These are phyloP conservation scores for Conticribra weissflogii DNA, from an alignment of 108 stramenopile species.

Conservation along the genomic window DNA sequence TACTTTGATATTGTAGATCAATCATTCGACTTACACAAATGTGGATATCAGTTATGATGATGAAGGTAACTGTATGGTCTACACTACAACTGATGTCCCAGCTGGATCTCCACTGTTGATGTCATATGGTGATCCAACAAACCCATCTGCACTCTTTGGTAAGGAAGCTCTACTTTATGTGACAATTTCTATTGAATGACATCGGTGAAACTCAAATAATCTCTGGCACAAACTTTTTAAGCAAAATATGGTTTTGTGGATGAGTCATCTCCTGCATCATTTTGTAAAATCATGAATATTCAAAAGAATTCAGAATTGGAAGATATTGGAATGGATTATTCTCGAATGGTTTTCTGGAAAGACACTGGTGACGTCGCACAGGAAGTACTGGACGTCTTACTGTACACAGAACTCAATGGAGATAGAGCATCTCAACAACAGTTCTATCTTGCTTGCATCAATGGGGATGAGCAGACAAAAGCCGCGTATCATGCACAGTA, in stretches of 20 bases:
- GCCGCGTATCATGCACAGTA: conserved; percentile 55
- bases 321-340: conserved; percentile 62
- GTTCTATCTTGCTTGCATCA: conserved; percentile 60
- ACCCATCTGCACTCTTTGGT: conserved; percentile 59
- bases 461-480: conserved; percentile 57
- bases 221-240: not conserved
- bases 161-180: not conserved
- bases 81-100: conserved; percentile 51
- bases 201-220: too few relatives aligned
- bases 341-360: conserved; percentile 65
- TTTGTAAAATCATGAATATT: conserved; percentile 69
- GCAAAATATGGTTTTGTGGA: conserved; percentile 71
- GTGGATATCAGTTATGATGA: conserved; percentile 57
- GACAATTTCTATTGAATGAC: too few relatives aligned
- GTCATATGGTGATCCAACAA: conserved; percentile 57
- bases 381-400: conserved; percentile 65
- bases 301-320: conserved; percentile 48
- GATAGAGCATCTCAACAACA: conserved; percentile 24
- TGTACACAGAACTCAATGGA: conserved; percentile 46
- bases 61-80: conserved; percentile 59
- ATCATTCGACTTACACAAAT: conserved; percentile 52
- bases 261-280: conserved; percentile 53
- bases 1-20: conserved; percentile 33
- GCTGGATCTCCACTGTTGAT: conserved; percentile 63
- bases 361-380: conserved; percentile 60